phyloP scores from a whole-genome alignment of 176 grass and related monocot genomes.

The Avena insularis region DNA sequence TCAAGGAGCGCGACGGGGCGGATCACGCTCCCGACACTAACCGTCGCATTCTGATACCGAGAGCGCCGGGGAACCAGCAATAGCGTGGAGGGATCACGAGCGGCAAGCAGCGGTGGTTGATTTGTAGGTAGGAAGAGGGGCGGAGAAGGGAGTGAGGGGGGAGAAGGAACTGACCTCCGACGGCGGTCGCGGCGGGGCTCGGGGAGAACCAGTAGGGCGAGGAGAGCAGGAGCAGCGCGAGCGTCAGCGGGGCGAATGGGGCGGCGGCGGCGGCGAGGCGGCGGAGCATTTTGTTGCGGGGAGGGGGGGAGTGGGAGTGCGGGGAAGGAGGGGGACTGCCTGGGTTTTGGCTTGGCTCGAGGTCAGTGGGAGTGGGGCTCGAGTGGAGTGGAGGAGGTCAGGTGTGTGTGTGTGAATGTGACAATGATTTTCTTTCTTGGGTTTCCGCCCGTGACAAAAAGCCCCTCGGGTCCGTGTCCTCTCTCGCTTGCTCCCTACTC shows the following conservation, averaged over 20 bases:
- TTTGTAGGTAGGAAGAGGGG: neutral
- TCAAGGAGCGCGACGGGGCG: neutral
- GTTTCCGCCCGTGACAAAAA: conserved; percentile 22
- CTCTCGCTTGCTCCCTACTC: neutral
- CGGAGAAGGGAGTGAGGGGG: neutral
- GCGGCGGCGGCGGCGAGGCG: neutral
- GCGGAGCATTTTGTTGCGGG: conserved; percentile 38
- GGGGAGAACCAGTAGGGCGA: conserved; percentile 46
- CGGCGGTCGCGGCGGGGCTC: conserved; percentile 48
- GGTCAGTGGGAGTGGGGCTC: too few species aligned
- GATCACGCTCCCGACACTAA: neutral
- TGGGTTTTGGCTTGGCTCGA: conserved; percentile 5
- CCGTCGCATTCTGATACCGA: neutral
- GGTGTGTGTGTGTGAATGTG: neutral
- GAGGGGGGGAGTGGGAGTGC: neutral
- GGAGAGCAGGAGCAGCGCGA: conserved; percentile 36
- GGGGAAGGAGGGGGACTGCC: neutral
- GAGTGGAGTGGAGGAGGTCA: too few species aligned
- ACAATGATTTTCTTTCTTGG: conserved; percentile 46
- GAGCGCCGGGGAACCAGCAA: neutral
- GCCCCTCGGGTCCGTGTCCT: conserved; percentile 1
- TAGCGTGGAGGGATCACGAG: neutral
- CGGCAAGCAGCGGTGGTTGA: too few species aligned
- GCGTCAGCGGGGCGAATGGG: conserved; percentile 8
- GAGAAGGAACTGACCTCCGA: conserved; percentile 59